phyloP scores from a whole-genome alignment of 768 basidiomycete genomes.

The Auricularia heimuer region DNA sequence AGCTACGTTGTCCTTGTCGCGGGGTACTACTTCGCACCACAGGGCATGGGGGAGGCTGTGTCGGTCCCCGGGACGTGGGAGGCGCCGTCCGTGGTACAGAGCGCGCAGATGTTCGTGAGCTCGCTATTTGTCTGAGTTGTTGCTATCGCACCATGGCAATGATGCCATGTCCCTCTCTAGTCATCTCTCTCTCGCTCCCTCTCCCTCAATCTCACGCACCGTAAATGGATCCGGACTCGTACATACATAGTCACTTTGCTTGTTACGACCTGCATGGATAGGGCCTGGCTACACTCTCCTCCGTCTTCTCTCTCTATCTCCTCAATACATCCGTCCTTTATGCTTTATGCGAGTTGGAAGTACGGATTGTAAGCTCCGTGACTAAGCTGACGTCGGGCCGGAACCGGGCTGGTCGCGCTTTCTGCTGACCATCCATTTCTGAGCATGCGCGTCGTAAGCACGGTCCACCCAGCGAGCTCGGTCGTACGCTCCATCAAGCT shows the following conservation, averaged over 20 bases:
- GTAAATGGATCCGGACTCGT: neutral
- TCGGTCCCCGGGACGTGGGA: neutral
- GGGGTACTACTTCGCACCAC: slow-evolving; percentile 88
- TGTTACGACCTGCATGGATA: neutral
- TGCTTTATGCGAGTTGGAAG: too few relatives aligned
- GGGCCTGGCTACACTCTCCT: too few relatives aligned
- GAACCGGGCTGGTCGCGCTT: neutral
- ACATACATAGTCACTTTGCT: neutral
- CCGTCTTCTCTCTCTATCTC: too few relatives aligned
- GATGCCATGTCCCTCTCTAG: neutral
- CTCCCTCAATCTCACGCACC: neutral
- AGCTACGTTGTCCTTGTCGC: slow-evolving; percentile 87
- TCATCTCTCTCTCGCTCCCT: neutral
- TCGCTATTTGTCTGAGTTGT: neutral
- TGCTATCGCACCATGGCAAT: neutral
- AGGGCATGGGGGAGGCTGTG: slow-evolving; percentile 14
- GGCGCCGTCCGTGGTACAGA: neutral
- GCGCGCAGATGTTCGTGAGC: neutral
- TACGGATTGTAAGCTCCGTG: too few relatives aligned
- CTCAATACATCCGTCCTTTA: too few relatives aligned
- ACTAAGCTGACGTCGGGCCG: too few relatives aligned
- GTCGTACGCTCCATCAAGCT: slow-evolving; percentile 63
- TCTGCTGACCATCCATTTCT: neutral
- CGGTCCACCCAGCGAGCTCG: slow-evolving; percentile 69
- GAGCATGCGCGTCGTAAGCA: slow-evolving; percentile 51